Conservation (phyloP, 2,329 filamentous ascomycete genomes). For the Fusarium sp. region DNA sequence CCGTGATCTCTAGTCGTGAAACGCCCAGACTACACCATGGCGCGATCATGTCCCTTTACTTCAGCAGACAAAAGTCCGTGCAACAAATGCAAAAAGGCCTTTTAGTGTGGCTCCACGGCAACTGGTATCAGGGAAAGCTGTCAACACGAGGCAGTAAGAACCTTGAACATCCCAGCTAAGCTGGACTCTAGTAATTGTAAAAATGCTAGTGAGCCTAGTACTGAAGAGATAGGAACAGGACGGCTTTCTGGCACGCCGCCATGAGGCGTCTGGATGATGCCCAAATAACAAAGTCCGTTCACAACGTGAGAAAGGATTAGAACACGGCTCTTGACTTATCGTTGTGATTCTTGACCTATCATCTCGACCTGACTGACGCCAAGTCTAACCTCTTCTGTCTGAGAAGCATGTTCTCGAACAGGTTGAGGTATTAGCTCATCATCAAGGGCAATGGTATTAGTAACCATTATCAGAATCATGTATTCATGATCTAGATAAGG, state of each 20-base stretch:
- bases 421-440: conserved; percentile 13
- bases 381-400: no score
- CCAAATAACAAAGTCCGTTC: conserved; percentile 3
- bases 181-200: background rate
- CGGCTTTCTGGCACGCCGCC: background rate
- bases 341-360: conserved; percentile 1
- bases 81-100: background rate
- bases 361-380: no score
- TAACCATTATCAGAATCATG: background rate
- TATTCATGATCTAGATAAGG: conserved; percentile 13
- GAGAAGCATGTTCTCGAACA: conserved; percentile 15
- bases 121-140: background rate
- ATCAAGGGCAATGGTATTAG: conserved; percentile 18
- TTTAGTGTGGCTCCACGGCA: conserved; percentile 2
- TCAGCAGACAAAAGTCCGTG: conserved; percentile 15
- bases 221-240: conserved; percentile 12
- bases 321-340: conserved; percentile 1
- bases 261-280: background rate
- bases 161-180: background rate
- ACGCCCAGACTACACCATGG: background rate
- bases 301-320: background rate
- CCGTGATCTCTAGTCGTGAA: no score
- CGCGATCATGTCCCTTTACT: conserved; percentile 8
- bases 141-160: background rate
- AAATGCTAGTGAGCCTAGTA: background rate